Conservation (phyloP, 2,329 filamentous ascomycete species). For the Periconia sp. region DNA sequence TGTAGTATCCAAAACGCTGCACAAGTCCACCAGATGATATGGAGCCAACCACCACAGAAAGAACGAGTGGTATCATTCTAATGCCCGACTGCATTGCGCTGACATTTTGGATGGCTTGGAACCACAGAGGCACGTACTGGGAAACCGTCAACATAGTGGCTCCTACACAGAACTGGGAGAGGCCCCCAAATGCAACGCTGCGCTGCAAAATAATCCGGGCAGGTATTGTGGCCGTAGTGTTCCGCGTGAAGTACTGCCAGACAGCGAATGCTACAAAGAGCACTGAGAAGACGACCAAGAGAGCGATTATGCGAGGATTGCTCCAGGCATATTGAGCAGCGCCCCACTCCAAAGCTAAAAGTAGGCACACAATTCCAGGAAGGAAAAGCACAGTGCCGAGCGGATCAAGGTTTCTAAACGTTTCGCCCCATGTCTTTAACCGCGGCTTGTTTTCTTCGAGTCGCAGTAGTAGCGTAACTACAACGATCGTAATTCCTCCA, state of each 20-base stretch:
- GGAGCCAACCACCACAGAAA: constrained; percentile 50
- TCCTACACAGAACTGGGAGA: constrained; percentile 50
- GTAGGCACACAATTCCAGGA: constrained; percentile 52
- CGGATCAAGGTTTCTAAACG: constrained; percentile 50
- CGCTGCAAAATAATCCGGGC: constrained; percentile 50
- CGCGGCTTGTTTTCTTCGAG: constrained; percentile 37
- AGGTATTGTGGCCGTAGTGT: constrained; percentile 51
- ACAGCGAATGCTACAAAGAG: constrained; percentile 46
- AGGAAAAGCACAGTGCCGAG: constrained; percentile 49
- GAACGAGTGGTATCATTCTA: constrained; percentile 52
- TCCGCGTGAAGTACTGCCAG: constrained; percentile 46
- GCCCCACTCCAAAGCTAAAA: constrained; percentile 57
- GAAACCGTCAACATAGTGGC: constrained; percentile 45
- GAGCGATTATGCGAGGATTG: constrained; percentile 48
- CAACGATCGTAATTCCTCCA: constrained; percentile 49
- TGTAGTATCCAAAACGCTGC: constrained; percentile 54
- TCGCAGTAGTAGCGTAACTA: constrained; percentile 41
- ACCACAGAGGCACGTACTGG: constrained; percentile 53
- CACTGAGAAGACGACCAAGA: constrained; percentile 49
- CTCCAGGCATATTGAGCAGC: constrained; percentile 52
- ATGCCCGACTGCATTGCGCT: constrained; percentile 53
- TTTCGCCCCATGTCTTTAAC: constrained; percentile 34
- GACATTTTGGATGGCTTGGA: constrained; percentile 54
- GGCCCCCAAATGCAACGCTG: constrained; percentile 48
- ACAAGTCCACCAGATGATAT: constrained; percentile 48